These are phyloP conservation scores for Viridothelium virens DNA, from an alignment of 495 filamentous ascomycete genomes.

Conservation along the genomic window DNA sequence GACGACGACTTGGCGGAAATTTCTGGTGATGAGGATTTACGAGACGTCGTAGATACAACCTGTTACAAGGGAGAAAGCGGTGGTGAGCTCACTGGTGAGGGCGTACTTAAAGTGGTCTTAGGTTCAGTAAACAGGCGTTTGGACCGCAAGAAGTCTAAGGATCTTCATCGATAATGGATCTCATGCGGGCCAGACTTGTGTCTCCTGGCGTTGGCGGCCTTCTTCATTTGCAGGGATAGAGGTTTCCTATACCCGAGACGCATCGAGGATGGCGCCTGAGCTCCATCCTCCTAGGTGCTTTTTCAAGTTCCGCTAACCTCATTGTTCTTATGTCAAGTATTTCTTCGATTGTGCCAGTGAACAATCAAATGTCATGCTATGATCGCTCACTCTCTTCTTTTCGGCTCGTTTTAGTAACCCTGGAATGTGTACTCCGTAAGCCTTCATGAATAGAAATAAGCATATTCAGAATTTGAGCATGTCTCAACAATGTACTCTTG, in stretches of 20 bases:
- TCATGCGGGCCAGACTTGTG: neutral
- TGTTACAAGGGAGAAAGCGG: conserved; percentile 52
- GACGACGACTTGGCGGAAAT: conserved; percentile 64
- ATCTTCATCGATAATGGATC: conserved; percentile 22
- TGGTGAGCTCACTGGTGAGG: conserved; percentile 50
- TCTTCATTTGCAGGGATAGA: neutral
- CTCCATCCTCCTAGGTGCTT: too few species aligned
- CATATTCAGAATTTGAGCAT: too few species aligned
- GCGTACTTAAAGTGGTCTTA: conserved; percentile 70
- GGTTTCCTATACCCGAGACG: neutral
- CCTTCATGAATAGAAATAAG: too few species aligned
- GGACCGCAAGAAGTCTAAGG: conserved; percentile 42
- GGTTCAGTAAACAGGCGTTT: conserved; percentile 61
- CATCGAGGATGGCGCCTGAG: too few species aligned
- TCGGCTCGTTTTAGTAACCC: too few species aligned
- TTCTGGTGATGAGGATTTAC: conserved; percentile 44
- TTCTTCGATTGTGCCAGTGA: too few species aligned
- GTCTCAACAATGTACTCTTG: too few species aligned
- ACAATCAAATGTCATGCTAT: too few species aligned
- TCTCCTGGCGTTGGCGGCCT: neutral
- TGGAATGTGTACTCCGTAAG: too few species aligned
- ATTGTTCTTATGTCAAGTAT: too few species aligned
- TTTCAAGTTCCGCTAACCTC: too few species aligned
- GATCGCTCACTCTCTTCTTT: too few species aligned
- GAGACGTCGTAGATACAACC: conserved; percentile 94